Evolutionary conservation across 345 rosid genomes (phyloP), one percentile per base, ranked within the genome.

Genomic region (Syzygium grande): DNA sequence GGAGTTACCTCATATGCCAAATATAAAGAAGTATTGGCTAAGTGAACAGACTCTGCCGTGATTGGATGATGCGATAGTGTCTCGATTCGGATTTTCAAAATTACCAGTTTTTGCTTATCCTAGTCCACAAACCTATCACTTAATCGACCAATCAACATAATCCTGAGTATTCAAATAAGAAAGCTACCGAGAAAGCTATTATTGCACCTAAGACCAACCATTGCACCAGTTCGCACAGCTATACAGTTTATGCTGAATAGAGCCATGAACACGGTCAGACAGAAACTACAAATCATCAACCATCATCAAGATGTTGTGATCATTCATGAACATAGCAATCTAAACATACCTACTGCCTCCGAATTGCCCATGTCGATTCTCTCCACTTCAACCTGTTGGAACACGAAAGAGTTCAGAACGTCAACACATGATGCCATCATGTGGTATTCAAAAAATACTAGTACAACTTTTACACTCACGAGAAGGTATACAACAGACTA

Each of bases 341-440:
- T 38, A 34, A 88, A 3, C 86, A 55, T 91, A 94, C 96, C 95
- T 85, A 63, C 68, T 87, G 88, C 88, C 85, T 89, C 90, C 14
- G 90, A 89, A 84, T 88, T 88, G 79, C 84, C 86, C 85, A 87
- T 89, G 88, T 92, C 93, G 79, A 91, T 86, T 43, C 88, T 89
- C 56, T 88, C 94, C 86, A 90, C 89, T 85, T 94, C 92, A 85
- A 87, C 92, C 95, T 93, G 92, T 84, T 84, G 29, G 59, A 68
- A 55, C 55, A 87, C 11, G 14, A 41, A 59, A 63, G 12, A 52
- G 29, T 34, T 78, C 80, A 79, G 85, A 84, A 84, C 17, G 4
- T 49, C 46, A n/a, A 19, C 21, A 0, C 15, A 52, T 53, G 14
- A 73, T 80, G 63, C 43, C 49, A 54, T 12, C 22, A n/a, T 51